A percentile compares a stretch with the other conserved stretches of the same genome.
These are phyloP conservation scores for Diplodia sapinea DNA, from an alignment of 2,329 filamentous ascomycete species.

Conservation along the genomic window DNA sequence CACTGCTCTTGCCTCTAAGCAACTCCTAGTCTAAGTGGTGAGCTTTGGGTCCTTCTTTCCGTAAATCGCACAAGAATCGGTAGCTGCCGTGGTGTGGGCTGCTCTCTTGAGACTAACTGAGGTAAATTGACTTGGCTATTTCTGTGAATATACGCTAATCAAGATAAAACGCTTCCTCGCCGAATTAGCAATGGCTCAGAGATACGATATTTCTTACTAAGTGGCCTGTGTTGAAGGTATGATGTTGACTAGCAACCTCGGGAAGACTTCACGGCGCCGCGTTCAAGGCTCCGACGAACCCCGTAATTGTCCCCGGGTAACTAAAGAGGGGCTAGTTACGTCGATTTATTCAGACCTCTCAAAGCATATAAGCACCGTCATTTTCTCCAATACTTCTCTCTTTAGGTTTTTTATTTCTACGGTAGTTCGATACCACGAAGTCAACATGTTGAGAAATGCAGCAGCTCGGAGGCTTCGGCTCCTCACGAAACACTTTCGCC, in stretches of 20 bases:
- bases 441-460: slow-evolving; percentile 11
- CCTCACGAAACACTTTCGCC: slow-evolving; percentile 6
- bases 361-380: neutral
- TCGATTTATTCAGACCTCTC: slow-evolving; percentile 2
- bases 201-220: neutral
- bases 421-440: neutral
- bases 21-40: neutral
- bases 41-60: neutral
- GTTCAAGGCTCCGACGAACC: slow-evolving; percentile 10
- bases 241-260: slow-evolving; percentile 1
- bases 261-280: slow-evolving; percentile 15
- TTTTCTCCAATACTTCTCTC: neutral
- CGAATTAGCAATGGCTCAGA: neutral
- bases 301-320: slow-evolving; percentile 20
- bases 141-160: no score
- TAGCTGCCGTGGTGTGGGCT: neutral
- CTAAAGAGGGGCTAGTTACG: neutral
- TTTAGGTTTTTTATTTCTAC: neutral
- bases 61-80: neutral
- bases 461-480: slow-evolving; percentile 13
- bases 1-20: neutral
- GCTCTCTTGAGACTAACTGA: neutral
- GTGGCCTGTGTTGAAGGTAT: neutral
- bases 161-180: accelerated
- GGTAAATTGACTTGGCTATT: neutral